A percentile compares a stretch with the other conserved stretches of the same genome.
Conservation (phyloP, 148 eudicot species). For the Dysphania ambrosioides region DNA sequence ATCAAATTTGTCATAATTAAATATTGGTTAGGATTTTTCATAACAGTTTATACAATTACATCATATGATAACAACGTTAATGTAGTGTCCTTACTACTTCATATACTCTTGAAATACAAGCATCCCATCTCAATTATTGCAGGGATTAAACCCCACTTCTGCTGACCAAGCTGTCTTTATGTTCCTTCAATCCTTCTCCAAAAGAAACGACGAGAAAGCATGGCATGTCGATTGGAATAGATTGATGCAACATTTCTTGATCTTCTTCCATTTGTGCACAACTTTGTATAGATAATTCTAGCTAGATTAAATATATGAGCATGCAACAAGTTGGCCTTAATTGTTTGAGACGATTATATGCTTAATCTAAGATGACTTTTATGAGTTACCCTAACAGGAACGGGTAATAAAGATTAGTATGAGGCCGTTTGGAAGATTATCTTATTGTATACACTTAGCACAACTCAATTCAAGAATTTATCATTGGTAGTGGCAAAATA, state of each 20-base stretch:
- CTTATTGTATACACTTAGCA: too few species aligned
- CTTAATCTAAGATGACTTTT: not conserved
- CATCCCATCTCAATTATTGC: not conserved
- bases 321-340: not conserved
- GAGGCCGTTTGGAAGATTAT: too few species aligned
- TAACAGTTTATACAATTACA: not conserved
- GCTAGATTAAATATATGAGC: too few species aligned
- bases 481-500: too few species aligned
- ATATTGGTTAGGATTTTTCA: not conserved
- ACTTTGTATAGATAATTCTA: not conserved
- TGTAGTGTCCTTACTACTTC: not conserved
- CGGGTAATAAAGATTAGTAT: too few species aligned
- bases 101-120: not conserved
- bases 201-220: not conserved
- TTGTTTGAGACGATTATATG: not conserved
- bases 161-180: not conserved
- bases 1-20: slow-evolving; percentile 13
- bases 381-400: too few species aligned
- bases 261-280: not conserved
- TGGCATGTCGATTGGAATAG: not conserved
- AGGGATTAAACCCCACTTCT: not conserved
- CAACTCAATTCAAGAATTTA: too few species aligned
- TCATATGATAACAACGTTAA: not conserved
- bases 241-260: not conserved
- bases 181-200: not conserved